Conservation (phyloP, 345 rosid species). For the Syzygium grande region DNA sequence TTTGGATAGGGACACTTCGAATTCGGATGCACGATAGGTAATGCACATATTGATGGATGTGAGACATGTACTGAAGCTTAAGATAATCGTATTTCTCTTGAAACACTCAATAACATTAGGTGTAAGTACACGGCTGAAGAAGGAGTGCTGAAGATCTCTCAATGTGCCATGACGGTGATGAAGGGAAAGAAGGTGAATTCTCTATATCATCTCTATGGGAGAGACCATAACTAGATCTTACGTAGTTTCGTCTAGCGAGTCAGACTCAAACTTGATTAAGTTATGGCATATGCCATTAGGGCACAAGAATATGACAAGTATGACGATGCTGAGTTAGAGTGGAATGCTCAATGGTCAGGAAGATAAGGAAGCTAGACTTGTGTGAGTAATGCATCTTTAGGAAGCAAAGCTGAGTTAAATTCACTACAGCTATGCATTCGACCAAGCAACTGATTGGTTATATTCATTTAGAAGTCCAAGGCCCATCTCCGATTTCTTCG, state of each 20-base stretch:
- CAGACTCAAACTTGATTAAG: background rate
- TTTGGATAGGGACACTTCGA: rapidly evolving
- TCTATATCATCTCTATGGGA: background rate
- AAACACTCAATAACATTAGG: background rate
- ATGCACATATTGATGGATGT: background rate
- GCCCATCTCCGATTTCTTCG: background rate
- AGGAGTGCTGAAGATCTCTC: background rate
- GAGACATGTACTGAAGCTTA: background rate
- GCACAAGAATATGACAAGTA: background rate
- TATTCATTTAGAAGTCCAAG: too few species aligned
- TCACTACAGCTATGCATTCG: too few species aligned
- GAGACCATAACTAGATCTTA: background rate
- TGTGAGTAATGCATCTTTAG: background rate
- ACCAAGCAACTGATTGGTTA: background rate
- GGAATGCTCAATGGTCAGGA: background rate
- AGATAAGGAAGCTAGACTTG: background rate
- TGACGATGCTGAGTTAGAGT: background rate
- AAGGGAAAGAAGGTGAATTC: too few species aligned
- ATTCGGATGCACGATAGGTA: background rate
- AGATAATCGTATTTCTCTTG: background rate
- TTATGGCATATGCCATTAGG: rapidly evolving
- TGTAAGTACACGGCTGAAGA: too few species aligned
- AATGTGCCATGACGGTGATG: background rate
- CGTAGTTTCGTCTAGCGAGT: too few species aligned
- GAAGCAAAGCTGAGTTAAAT: background rate